These are phyloP conservation scores for Gelatoporia subvermispora DNA, from an alignment of 768 basidiomycete species.

Conservation along the genomic window DNA sequence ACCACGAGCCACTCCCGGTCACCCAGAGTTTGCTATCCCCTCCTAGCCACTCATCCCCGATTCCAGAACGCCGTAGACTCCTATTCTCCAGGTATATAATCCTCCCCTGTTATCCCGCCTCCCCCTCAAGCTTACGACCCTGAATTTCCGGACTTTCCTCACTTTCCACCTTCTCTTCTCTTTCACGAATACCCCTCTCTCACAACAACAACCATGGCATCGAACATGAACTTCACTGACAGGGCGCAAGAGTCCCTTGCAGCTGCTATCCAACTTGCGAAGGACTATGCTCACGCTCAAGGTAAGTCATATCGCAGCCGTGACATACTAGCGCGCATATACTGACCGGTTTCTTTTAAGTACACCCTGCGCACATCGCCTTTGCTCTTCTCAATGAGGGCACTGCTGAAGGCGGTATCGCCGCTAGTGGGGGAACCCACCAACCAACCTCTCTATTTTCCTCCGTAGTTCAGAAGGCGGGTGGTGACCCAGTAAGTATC, in stretches of 20 bases:
- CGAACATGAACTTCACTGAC: conserved; percentile 80
- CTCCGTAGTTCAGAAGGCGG: conserved; percentile 75
- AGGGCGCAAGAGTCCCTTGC: conserved; percentile 68
- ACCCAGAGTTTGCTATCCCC: too few relatives aligned
- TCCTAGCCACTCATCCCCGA: too few relatives aligned
- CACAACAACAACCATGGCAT: conserved; percentile 33
- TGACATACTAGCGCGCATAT: too few relatives aligned
- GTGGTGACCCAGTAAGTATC: conserved; percentile 72
- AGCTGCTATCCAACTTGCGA: conserved; percentile 74
- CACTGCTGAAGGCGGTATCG: conserved; percentile 31
- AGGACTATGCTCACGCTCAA: conserved; percentile 80
- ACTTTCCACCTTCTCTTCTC: conserved; percentile 19
- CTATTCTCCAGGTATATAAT: conserved; percentile 8
- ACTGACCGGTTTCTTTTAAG: conserved; percentile 33
- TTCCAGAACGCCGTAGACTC: background rate
- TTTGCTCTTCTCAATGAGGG: conserved; percentile 75
- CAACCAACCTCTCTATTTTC: conserved; percentile 58
- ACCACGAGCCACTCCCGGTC: too few relatives aligned
- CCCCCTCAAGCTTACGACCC: conserved; percentile 4
- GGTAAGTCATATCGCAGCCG: conserved; percentile 34
- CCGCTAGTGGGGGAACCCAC: conserved; percentile 22
- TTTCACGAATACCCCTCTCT: conserved; percentile 1
- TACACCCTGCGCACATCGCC: conserved; percentile 80
- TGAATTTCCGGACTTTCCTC: conserved; percentile 1
- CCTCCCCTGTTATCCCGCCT: background rate